A percentile compares a stretch with the other conserved stretches of the same genome.
Evolutionary conservation across 2,329 filamentous ascomycete species (phyloP).

Genomic region (Colletotrichum scovillei): DNA sequence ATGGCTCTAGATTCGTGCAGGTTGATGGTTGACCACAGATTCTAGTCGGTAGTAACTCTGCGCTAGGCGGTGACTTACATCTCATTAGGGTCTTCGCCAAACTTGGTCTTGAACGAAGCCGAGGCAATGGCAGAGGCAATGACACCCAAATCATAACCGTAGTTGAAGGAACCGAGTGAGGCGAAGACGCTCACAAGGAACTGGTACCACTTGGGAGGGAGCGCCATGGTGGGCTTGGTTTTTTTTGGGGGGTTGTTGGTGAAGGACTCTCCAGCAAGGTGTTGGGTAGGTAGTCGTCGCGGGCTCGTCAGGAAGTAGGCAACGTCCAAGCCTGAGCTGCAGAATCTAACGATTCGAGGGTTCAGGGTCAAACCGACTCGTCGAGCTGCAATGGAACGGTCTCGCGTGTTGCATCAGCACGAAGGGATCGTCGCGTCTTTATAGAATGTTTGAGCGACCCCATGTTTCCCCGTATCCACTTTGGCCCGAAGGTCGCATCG

Average conservation of each 20-base stretch:
- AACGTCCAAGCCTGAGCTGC: neutral
- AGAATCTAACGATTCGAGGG: neutral
- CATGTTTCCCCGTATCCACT: slow-evolving; percentile 25
- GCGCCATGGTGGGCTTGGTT: slow-evolving; percentile 47
- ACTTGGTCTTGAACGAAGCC: slow-evolving; percentile 53
- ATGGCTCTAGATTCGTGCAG: neutral
- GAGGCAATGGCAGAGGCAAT: slow-evolving; percentile 65
- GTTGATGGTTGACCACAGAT: neutral
- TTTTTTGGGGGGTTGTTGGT: neutral
- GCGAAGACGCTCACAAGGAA: slow-evolving; percentile 66
- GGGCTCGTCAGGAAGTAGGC: neutral
- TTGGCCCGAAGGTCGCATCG: slow-evolving; percentile 18
- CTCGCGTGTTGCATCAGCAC: neutral
- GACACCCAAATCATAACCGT: slow-evolving; percentile 66
- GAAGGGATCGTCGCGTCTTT: slow-evolving; percentile 33
- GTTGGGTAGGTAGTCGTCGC: neutral
- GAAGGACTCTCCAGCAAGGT: neutral
- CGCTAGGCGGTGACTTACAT: slow-evolving; percentile 43
- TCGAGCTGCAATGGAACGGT: slow-evolving; percentile 22
- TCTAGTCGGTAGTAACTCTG: neutral
- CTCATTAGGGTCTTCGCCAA: slow-evolving; percentile 49
- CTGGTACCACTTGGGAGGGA: slow-evolving; percentile 59
- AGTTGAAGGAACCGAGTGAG: slow-evolving; percentile 65
- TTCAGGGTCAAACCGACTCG: slow-evolving; percentile 21
- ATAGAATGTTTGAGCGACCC: slow-evolving; percentile 25